These are phyloP conservation scores for Bretziella fagacearum DNA, from an alignment of 2,329 filamentous ascomycete genomes.

Conservation along the genomic window DNA sequence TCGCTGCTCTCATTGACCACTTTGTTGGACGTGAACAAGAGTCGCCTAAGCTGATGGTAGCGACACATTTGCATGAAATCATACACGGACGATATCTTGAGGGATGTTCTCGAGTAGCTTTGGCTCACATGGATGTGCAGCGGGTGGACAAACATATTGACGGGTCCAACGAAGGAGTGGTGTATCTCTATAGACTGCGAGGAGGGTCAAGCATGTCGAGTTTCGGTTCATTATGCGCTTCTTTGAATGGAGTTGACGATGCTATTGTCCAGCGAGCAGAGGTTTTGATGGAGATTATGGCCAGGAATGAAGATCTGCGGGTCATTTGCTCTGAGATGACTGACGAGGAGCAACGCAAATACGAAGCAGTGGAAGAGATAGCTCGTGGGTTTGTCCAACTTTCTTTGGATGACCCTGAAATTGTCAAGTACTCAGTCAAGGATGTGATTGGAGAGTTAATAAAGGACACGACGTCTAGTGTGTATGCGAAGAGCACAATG, in stretches of 20 bases:
- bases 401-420: background rate
- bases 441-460: constrained; percentile 8
- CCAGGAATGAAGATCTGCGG: constrained; percentile 59
- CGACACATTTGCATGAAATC: constrained; percentile 54
- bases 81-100: constrained; percentile 46
- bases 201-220: constrained; percentile 58
- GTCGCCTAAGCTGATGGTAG: constrained; percentile 40
- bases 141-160: constrained; percentile 34
- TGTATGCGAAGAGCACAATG: background rate
- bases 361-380: constrained; percentile 48
- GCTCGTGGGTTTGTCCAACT: constrained; percentile 39
- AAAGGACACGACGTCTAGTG: background rate
- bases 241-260: constrained; percentile 64
- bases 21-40: constrained; percentile 30
- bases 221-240: constrained; percentile 73
- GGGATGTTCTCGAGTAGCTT: constrained; percentile 25
- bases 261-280: constrained; percentile 61
- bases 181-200: constrained; percentile 55
- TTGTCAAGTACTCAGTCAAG: constrained; percentile 6
- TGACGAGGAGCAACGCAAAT: constrained; percentile 40
- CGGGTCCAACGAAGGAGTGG: constrained; percentile 43
- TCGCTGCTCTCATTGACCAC: constrained; percentile 40
- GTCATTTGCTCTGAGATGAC: constrained; percentile 53
- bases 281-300: constrained; percentile 49
- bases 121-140: constrained; percentile 55